Base-by-base conservation (phyloP, 2,329 filamentous ascomycete genomes). In the Didymosphaeria variabile region DNA sequence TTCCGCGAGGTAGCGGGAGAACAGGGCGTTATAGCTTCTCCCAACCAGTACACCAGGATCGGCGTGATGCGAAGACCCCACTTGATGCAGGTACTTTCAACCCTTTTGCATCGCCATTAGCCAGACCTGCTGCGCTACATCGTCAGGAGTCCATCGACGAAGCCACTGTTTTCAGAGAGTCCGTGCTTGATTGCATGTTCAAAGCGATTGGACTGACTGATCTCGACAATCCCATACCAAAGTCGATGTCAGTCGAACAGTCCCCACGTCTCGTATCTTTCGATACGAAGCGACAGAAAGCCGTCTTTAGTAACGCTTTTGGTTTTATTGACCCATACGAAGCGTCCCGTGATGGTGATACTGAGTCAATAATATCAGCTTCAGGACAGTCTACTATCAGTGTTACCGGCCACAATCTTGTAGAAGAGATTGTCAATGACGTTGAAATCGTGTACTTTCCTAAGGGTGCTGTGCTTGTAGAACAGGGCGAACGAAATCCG, bases 371-470 rank as follows among this genome's bases (percentile, higher is more conserved):
- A 69, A 88, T 91, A 29, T 88, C 79, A 4, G 81, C 80, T 6
- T 80, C 79, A 5, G 72, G 67, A 8, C 70, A 81, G 10, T 82
- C 81, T 4, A 77, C 76, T 32, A 74, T 80, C 50, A 87, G 87
- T 3, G 84, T 87, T 45, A 85, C 86, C 3, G 86, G 87, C 0
- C 82, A 85, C 6, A 92, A 89, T 66, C 85, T 89, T 0, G 84
- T 92, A 4, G 88, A 93, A 60, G 94, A 98, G 63, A 86, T 98
- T 79, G 91, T 90, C 65, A 90, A 97, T 64, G 95, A 99, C 56
- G 88, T 98, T 2, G 95, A 99, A 74, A 97, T 99, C 66, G 95
- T 99, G 6, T 98, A 92, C 80, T 99, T 99, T 67, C 94, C 94
- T 0, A 92, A 98, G 76, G 94, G 92, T 2, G 94, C 95, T 1